Evolutionary conservation across 306 rosid genomes (phyloP), one percentile per base, ranked within the genome.

Genomic region (Datisca glomerata): DNA sequence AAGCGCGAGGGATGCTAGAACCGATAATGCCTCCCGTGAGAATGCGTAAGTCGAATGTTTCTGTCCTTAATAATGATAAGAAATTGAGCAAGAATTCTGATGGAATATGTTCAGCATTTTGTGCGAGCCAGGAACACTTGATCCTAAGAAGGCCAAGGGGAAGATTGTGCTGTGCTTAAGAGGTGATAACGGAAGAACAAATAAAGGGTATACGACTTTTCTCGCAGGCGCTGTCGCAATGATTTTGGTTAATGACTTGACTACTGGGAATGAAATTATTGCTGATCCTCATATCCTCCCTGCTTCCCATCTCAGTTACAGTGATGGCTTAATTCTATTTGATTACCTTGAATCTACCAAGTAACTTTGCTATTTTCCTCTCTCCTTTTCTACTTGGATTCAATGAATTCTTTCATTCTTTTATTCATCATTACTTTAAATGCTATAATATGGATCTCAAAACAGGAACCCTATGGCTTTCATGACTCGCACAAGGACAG

Each of bases 211-310:
- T 8, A 10, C 34, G 21, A 81, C 59, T 12, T 12, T 25, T 36
- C 31, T 11, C 23, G 74, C 49, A 12, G 93, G 95, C 1, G 93
- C 76, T 7, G 65, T 64, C 3, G 95, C 86, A 28, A 71, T 85
- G 84, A 56, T 85, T 49, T 56, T 85, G 56, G 76, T 43, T 39
- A 79, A 79, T 27, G 47, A 28, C 17, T 0, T 6, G 6, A 0
- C 0, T 0, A 2, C 17, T 15, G 57, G 36, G 27, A 39, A 41
- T 52, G 65, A 47, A 6, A 6, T 63, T 28, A 0, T 24, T 7
- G 45, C 79, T 4, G 81, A 79, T 24, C 37, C 71, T 49, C 81
- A 76, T 13, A 11, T 56, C 20, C 65, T 85, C 31, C 84, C 86
- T 6, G 52, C 79, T 22, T 45, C 86, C 45, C 63, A 66, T 21